Evolutionary conservation across 176 grass and related monocot genomes (phyloP).

Genomic region (Raddia guianensis): DNA sequence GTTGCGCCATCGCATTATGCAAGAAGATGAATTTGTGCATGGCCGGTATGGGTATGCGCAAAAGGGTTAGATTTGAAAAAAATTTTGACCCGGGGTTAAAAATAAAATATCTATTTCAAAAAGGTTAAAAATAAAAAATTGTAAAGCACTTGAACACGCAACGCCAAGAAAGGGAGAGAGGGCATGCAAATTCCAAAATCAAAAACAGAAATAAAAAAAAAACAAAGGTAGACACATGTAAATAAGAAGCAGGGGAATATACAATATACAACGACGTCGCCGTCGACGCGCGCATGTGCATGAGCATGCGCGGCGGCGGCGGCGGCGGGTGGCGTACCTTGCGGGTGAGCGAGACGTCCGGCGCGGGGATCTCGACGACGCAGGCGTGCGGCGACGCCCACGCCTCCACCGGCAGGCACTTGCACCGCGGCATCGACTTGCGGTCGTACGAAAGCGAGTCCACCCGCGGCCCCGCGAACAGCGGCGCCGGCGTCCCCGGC

Average conservation of each 20-base stretch:
- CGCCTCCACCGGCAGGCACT: constrained; percentile 68
- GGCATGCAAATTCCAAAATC: neutral
- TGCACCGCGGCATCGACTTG: constrained; percentile 91
- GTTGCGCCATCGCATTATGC: too few species aligned
- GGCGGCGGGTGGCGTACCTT: constrained; percentile 61
- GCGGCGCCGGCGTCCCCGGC: constrained; percentile 81
- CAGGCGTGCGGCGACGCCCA: constrained; percentile 66
- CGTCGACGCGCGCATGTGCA: constrained; percentile 29
- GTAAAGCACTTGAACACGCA: too few species aligned
- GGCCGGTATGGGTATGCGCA: too few species aligned
- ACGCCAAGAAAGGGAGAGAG: too few species aligned
- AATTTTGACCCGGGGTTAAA: too few species aligned
- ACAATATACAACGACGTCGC: too few species aligned
- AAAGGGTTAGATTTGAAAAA: too few species aligned
- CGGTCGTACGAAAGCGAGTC: constrained; percentile 91
- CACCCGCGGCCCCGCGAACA: constrained; percentile 70
- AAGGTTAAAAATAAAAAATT: too few species aligned
- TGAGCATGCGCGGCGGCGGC: neutral
- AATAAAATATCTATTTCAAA: too few species aligned
- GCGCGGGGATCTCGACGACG: constrained; percentile 78
- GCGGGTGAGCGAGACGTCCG: constrained; percentile 87
- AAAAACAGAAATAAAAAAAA: neutral
- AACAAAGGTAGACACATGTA: too few species aligned
- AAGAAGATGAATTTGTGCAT: too few species aligned
- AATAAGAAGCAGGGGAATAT: too few species aligned